A percentile compares a stretch with the other conserved stretches of the same genome.
Evolutionary conservation across 2,329 filamentous ascomycete genomes (phyloP).

Genomic region (Diaporthe citri): DNA sequence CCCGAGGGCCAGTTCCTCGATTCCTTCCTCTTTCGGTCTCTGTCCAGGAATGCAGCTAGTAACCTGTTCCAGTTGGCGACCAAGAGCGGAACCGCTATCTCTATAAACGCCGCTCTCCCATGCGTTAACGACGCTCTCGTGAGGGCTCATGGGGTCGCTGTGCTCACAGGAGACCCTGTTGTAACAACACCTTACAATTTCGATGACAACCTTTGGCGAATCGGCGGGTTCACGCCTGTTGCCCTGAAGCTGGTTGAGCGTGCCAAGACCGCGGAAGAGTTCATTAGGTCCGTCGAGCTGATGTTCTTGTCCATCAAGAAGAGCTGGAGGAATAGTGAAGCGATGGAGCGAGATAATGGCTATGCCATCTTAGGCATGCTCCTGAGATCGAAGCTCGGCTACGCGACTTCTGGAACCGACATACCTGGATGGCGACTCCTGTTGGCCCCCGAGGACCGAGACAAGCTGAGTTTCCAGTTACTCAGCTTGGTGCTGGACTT

Average conservation of each 20-base stretch:
- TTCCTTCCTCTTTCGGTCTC: conserved; percentile 78
- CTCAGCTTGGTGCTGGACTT: conserved; percentile 85
- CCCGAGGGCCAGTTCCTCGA: conserved; percentile 85
- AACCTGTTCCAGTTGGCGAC: conserved; percentile 78
- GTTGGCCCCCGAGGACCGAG: conserved; percentile 65
- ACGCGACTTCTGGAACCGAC: conserved; percentile 53
- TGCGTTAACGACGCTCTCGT: conserved; percentile 91
- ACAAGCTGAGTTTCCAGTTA: conserved; percentile 71
- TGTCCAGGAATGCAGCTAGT: conserved; percentile 79
- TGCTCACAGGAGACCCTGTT: conserved; percentile 86
- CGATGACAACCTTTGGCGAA: conserved; percentile 91
- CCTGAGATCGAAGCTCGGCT: conserved; percentile 84
- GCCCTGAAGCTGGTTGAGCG: conserved; percentile 87
- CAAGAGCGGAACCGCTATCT: conserved; percentile 81
- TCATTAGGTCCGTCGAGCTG: conserved; percentile 83
- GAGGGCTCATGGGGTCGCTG: conserved; percentile 82
- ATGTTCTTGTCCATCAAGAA: conserved; percentile 87
- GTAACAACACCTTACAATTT: conserved; percentile 85
- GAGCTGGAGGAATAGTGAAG: conserved; percentile 98
- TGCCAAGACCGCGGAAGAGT: conserved; percentile 76
- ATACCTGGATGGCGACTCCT: conserved; percentile 54
- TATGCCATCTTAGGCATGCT: conserved; percentile 90
- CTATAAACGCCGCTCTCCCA: conserved; percentile 89
- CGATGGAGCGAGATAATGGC: conserved; percentile 96
- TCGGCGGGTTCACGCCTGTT: conserved; percentile 91